Evolutionary conservation across 164 flowering plant species (phyloP), one percentile per base, ranked within the genome.

Genomic region (Annona cherimola): DNA sequence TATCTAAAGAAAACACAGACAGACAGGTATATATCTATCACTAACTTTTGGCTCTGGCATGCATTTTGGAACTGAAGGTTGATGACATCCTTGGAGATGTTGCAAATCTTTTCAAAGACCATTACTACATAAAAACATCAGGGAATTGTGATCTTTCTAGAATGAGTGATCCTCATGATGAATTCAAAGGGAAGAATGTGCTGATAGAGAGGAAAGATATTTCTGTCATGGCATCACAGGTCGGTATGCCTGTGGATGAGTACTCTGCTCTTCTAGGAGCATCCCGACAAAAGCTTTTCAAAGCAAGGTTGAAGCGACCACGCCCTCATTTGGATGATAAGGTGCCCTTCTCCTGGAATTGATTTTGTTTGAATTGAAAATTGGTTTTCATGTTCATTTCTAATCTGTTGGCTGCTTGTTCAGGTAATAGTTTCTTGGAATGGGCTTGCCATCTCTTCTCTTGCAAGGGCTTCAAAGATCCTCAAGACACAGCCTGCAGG

Each of bases 381-480:
- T 50, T 50, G 57, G 57, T 50, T 50, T 50, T 50, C 14, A 50
- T 50, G 57, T 16, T 9, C 57, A 9, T 50, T 50, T 50, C 57
- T 50, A 5, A 5, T 12, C 4, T 2, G 55, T 46, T 2, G 12
- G 55, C 55, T 46, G 55, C 71, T 78, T 78, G 60, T 43, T 16
- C 74, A 94, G 99, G 97, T 95, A 43, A 95, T 95, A 76, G 99
- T 95, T 61, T 83, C 97, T 4, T 95, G 99, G 99, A 95, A 95
- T 75, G 99, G 97, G 68, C 96, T 92, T 70, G 91, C 83, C 42
- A 91, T 95, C 65, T 95, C 99, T 61, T 67, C 98, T 55, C 87
- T 95, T 77, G 97, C 97, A 18, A 89, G 94, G 79, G 99, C 97
- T 74, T 95, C 99, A 35, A 84, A 85, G 76, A 86, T 92, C 70